A percentile compares a stretch with the other conserved stretches of the same genome.
Conservation (phyloP, 1,139 yeast species). For the Pichia sp. region DNA sequence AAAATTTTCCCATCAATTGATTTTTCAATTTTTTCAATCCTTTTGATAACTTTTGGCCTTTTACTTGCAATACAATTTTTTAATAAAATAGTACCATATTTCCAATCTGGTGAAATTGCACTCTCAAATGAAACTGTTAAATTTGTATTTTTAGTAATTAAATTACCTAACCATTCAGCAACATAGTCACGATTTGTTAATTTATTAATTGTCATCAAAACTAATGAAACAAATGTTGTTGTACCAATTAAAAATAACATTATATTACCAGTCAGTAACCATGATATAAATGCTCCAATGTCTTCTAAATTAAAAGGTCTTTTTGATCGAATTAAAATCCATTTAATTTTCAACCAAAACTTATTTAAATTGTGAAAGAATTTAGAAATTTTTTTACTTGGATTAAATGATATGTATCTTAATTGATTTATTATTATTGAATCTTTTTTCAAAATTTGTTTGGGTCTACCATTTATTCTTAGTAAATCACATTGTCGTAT, state of each 20-base stretch:
- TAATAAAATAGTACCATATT: slow-evolving; percentile 78
- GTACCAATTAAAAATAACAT: slow-evolving; percentile 76
- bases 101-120: slow-evolving; percentile 95
- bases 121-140: slow-evolving; percentile 83
- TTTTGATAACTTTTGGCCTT: slow-evolving; percentile 56
- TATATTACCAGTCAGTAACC: slow-evolving; percentile 85
- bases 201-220: slow-evolving; percentile 75
- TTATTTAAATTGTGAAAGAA: slow-evolving; percentile 34
- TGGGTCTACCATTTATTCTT: no score
- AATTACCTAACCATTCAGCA: slow-evolving; percentile 74
- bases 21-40: slow-evolving; percentile 49
- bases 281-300: slow-evolving; percentile 79
- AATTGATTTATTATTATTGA: neutral
- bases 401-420: neutral
- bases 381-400: slow-evolving; percentile 3
- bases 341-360: slow-evolving; percentile 53
- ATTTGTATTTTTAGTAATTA: slow-evolving; percentile 81
- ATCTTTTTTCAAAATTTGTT: no score
- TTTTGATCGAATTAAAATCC: slow-evolving; percentile 55
- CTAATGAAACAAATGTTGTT: slow-evolving; percentile 77
- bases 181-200: slow-evolving; percentile 87
- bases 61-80: slow-evolving; percentile 81
- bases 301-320: slow-evolving; percentile 86
- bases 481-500: no score
- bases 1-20: slow-evolving; percentile 14